Evolutionary conservation across 805 yeast species (phyloP).

Genomic region (Starmerella scarabaei): DNA sequence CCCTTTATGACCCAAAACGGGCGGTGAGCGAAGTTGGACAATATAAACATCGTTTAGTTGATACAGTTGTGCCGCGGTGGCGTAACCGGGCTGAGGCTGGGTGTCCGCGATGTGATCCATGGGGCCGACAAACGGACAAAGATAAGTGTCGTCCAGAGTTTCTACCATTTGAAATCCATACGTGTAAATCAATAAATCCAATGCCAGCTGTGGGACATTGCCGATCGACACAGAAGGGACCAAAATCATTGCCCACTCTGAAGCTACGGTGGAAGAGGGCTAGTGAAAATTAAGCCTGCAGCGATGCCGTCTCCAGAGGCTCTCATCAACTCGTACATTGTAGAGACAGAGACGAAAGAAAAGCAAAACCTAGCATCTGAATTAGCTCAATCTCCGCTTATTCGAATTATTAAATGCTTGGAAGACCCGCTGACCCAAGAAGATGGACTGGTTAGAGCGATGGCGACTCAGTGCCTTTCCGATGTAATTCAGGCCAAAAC

Average conservation of each 20-base stretch:
- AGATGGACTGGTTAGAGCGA: constrained; percentile 37
- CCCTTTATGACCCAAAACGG: constrained; percentile 48
- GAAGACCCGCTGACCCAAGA: constrained; percentile 55
- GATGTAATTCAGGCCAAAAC: constrained; percentile 28
- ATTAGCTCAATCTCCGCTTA: constrained; percentile 11
- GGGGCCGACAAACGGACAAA: constrained; percentile 81
- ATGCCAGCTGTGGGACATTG: constrained; percentile 73
- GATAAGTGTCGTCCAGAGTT: constrained; percentile 42
- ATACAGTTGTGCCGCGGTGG: constrained; percentile 53
- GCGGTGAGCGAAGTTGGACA: constrained; percentile 76
- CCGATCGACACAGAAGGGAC: constrained; percentile 78
- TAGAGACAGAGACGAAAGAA: constrained; percentile 11
- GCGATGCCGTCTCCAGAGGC: constrained; percentile 10
- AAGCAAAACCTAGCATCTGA: background rate
- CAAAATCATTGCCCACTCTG: constrained; percentile 28
- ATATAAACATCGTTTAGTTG: constrained; percentile 23
- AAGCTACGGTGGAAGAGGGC: background rate
- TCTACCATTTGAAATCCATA: constrained; percentile 40
- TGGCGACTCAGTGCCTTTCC: constrained; percentile 35
- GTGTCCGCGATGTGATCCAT: constrained; percentile 35
- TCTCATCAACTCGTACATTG: constrained; percentile 21
- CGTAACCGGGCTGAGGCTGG: constrained; percentile 29
- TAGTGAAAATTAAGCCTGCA: background rate
- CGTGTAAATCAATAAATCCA: constrained; percentile 62
- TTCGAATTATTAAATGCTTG: constrained; percentile 37